Evolutionary conservation across 257 asterid species (phyloP), one percentile per base, ranked within the genome.

Genomic region (Ehretia macrophylla): DNA sequence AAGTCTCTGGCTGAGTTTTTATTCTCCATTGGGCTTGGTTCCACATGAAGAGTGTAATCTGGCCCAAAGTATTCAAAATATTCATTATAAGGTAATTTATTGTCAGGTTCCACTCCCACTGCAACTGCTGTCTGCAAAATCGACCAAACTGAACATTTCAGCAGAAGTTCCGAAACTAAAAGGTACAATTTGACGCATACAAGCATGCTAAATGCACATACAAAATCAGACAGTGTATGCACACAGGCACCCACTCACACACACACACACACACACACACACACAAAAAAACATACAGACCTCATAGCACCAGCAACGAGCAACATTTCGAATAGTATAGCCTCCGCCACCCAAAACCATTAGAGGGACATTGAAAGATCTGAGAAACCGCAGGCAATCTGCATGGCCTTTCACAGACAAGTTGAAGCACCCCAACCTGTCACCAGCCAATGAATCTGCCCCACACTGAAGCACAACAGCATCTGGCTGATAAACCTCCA

Each of bases 11-110:
- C 71, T 12, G 85, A 64, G 64, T 89, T 89, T 70, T 66, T 58
- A 65, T 89, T 86, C 49, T 80, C 87, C 94, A 77, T 77, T 32
- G 74, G 77, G 64, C 67, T 65, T 50, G 90, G 85, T 71, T 79
- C 85, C 72, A 87, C 85, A 27, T 81, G 90, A 50, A 87, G 96
- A 54, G 81, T 81, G 62, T 83, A 85, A 69, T 81, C 86, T 8
- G 96, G 96, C 40, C 92, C 95, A 79, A 83, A 88, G 79, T 85
- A 89, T 79, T 89, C 97, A 37, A 76, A 89, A 64, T 89, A 89
- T 14, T 86, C 95, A 60, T 86, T 86, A 73, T 79, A 80, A 4
- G 97, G 97, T 77, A 89, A 77, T 51, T 74, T 84, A 56, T 89
- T 86, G 56, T 82, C 95, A 14, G 91, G 97, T 61, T 89, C 97